Percentiles rank a stretch among this genome's conserved stretches.
These are phyloP conservation scores for Lomentospora prolificans DNA, from an alignment of 2,329 filamentous ascomycete genomes.

Conservation along the genomic window DNA sequence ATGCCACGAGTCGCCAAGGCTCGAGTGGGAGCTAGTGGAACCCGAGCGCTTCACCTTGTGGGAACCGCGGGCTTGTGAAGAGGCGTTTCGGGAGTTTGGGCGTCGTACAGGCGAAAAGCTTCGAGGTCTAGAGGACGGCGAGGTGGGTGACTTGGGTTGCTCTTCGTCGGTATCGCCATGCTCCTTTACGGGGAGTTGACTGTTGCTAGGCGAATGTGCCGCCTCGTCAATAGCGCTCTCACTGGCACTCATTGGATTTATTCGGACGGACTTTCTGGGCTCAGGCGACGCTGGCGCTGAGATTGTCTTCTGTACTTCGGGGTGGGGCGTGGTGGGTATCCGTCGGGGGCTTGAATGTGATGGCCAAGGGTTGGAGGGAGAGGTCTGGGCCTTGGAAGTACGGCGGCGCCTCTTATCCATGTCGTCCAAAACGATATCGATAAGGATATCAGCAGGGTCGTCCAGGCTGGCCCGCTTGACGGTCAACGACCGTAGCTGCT, in stretches of 20 bases:
- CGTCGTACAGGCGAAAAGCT: constrained; percentile 79
- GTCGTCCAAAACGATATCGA: constrained; percentile 90
- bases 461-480: constrained; percentile 82
- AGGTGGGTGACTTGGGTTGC: constrained; percentile 13
- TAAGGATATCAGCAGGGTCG: constrained; percentile 80
- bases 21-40: constrained; percentile 87
- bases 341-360: constrained; percentile 45
- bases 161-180: constrained; percentile 38
- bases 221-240: constrained; percentile 37
- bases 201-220: constrained; percentile 20
- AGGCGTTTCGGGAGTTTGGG: constrained; percentile 61
- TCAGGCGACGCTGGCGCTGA: constrained; percentile 59
- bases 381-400: constrained; percentile 76
- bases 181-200: constrained; percentile 11
- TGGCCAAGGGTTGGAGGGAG: constrained; percentile 64
- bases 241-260: constrained; percentile 49
- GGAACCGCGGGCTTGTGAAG: constrained; percentile 54
- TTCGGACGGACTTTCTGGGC: constrained; percentile 38
- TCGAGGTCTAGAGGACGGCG: constrained; percentile 32
- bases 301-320: constrained; percentile 56
- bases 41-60: constrained; percentile 77
- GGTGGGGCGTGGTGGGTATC: constrained; percentile 53
- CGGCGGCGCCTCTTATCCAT: constrained; percentile 85
- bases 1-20: constrained; percentile 54
- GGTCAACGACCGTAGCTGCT: constrained; percentile 82